These are phyloP conservation scores for Boletellus sp. DNA, from an alignment of 768 basidiomycete species.

Conservation along the genomic window DNA sequence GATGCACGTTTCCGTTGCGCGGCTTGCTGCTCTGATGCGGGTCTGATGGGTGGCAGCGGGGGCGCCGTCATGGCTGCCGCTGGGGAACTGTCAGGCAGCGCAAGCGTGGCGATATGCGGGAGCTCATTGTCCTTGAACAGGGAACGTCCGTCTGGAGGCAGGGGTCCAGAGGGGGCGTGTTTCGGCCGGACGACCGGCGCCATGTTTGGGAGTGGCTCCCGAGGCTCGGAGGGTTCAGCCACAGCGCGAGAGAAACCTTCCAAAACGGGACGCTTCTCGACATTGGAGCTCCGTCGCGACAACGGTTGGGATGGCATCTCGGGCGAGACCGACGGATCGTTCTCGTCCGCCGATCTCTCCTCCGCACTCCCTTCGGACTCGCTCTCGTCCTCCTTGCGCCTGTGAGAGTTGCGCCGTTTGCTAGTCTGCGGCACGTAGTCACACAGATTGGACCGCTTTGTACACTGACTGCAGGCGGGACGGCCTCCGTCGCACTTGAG, in stretches of 20 bases:
- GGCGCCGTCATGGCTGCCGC: slow-evolving; percentile 58
- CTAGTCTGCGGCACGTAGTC: slow-evolving; percentile 73
- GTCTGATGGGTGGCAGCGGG: slow-evolving; percentile 59
- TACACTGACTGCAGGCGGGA: slow-evolving; percentile 78
- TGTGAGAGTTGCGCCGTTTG: slow-evolving; percentile 66
- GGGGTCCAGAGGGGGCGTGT: slow-evolving; percentile 21
- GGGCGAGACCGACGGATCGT: slow-evolving; percentile 56
- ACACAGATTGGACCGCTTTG: slow-evolving; percentile 73
- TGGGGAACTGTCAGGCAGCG: slow-evolving; percentile 54
- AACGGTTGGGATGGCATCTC: slow-evolving; percentile 35
- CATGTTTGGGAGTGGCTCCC: slow-evolving; percentile 39
- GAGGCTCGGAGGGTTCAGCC: slow-evolving; percentile 40
- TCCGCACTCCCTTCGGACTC: slow-evolving; percentile 65
- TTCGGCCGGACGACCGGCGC: slow-evolving; percentile 35
- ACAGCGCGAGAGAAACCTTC: slow-evolving; percentile 29
- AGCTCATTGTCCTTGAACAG: slow-evolving; percentile 61
- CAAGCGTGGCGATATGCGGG: slow-evolving; percentile 69
- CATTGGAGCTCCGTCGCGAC: slow-evolving; percentile 36
- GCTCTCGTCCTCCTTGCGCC: slow-evolving; percentile 58
- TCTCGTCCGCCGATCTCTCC: slow-evolving; percentile 48
- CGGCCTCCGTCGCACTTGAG: slow-evolving; percentile 85
- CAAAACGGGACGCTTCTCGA: slow-evolving; percentile 34
- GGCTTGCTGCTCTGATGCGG: slow-evolving; percentile 64
- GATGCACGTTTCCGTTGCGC: slow-evolving; percentile 67
- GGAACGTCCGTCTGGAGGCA: slow-evolving; percentile 35